Evolutionary conservation across 768 basidiomycete species (phyloP).

Genomic region (Dendrothele bispora): DNA sequence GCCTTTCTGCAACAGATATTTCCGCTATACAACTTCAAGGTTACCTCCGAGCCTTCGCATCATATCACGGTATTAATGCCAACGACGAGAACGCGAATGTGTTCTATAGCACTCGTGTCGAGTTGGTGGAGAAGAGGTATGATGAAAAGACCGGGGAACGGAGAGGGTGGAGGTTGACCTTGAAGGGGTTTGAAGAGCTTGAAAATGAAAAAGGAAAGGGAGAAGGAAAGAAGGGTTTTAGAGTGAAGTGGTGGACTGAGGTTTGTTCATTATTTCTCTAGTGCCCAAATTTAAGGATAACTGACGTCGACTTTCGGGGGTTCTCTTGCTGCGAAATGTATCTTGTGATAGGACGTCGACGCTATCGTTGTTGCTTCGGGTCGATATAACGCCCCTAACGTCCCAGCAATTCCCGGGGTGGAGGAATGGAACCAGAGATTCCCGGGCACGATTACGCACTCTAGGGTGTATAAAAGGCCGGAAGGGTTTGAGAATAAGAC

Average conservation of each 20-base stretch:
- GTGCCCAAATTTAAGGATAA: not conserved
- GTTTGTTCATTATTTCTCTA: conserved; percentile 18
- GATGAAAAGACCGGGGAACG: conserved; percentile 26
- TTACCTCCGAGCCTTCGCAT: conserved; percentile 44
- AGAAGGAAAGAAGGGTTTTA: conserved; percentile 15
- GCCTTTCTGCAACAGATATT: conserved; percentile 26
- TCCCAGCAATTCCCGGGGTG: conserved; percentile 32
- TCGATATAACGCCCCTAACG: conserved; percentile 33
- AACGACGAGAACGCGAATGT: conserved; percentile 39
- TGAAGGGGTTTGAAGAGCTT: conserved; percentile 28
- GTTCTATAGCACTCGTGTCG: conserved; percentile 49
- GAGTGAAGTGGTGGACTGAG: conserved; percentile 36
- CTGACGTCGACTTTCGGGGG: not conserved
- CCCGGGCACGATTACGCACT: conserved; percentile 35
- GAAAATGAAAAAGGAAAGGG: too few relatives aligned
- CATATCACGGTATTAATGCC: conserved; percentile 39
- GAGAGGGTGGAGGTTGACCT: conserved; percentile 33
- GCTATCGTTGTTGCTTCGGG: conserved; percentile 34
- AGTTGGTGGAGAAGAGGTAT: conserved; percentile 39
- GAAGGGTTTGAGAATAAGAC: conserved; percentile 34
- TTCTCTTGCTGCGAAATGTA: conserved; percentile 11
- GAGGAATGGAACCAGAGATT: conserved; percentile 33
- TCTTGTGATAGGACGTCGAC: conserved; percentile 31
- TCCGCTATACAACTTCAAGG: conserved; percentile 31
- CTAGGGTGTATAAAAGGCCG: conserved; percentile 42